Percentiles rank a stretch among this genome's conserved stretches.
Conservation (phyloP, 768 basidiomycete genomes). For the Daedaleopsis nitida region DNA sequence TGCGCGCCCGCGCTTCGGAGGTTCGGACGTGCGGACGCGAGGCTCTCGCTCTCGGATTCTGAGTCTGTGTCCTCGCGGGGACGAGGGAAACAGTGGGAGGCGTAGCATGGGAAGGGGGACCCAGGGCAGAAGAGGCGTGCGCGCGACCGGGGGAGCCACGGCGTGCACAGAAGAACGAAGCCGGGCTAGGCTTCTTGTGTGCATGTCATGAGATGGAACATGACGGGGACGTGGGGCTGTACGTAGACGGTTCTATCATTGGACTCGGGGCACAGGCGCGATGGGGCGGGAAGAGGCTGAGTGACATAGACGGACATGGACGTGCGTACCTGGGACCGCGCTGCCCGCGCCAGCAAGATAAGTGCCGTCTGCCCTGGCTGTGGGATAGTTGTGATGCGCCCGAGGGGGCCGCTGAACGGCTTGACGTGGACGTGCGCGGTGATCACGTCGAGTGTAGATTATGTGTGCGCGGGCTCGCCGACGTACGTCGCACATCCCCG, state of each 20-base stretch:
- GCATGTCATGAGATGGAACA: background rate
- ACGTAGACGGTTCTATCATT: background rate
- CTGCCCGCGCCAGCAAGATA: background rate
- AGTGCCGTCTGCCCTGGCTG: too few relatives aligned
- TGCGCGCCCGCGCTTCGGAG: too few relatives aligned
- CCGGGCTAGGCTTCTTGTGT: background rate
- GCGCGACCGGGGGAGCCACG: background rate
- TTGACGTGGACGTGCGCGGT: background rate
- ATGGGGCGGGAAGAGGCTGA: too few relatives aligned
- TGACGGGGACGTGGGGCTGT: background rate
- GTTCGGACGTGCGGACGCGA: too few relatives aligned
- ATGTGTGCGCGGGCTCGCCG: too few relatives aligned
- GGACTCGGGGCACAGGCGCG: background rate
- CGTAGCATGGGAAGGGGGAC: too few relatives aligned
- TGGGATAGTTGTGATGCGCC: background rate
- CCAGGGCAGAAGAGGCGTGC: background rate
- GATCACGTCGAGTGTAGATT: background rate
- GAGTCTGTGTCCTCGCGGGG: too few relatives aligned
- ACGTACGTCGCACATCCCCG: background rate
- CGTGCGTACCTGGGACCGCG: background rate
- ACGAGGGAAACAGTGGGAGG: too few relatives aligned
- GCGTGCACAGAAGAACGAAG: background rate
- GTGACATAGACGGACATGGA: background rate
- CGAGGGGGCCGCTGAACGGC: background rate
- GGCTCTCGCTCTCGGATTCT: too few relatives aligned